phyloP scores from a whole-genome alignment of 129 eudicot genomes.

The Oenanthe sinensis region DNA sequence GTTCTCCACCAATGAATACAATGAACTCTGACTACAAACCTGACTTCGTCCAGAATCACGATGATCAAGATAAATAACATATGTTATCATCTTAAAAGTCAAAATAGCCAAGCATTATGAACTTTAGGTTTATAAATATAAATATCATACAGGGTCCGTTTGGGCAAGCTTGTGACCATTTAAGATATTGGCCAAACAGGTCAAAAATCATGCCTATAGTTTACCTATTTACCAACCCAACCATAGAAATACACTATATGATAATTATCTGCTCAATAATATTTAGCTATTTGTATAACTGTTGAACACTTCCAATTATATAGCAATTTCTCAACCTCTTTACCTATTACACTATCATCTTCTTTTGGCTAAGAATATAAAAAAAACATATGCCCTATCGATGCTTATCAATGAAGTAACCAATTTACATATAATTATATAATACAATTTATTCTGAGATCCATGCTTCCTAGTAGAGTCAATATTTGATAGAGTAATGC shows the following conservation, averaged over 20 bases:
- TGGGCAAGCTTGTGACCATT: background rate
- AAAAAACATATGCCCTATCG: no score
- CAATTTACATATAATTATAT: no score
- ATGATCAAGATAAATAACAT: background rate
- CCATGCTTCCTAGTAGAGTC: no score
- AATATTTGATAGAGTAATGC: background rate
- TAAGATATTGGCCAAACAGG: background rate
- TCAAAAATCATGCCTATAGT: background rate
- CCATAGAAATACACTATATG: background rate
- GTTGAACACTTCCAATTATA: background rate
- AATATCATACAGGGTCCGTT: background rate
- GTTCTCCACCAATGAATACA: conserved; percentile 41
- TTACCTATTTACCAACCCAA: background rate
- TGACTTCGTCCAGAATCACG: background rate
- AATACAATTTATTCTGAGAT: no score
- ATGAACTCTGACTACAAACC: conserved; percentile 39
- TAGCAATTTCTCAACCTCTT: background rate
- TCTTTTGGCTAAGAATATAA: background rate
- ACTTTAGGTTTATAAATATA: background rate
- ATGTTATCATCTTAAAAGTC: background rate
- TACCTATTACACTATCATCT: background rate
- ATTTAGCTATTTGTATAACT: background rate
- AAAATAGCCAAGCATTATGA: background rate
- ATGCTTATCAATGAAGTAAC: no score
- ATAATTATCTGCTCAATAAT: background rate